Base-by-base conservation (phyloP, 2,329 filamentous ascomycete species). In the Colletotrichum tofieldiae region DNA sequence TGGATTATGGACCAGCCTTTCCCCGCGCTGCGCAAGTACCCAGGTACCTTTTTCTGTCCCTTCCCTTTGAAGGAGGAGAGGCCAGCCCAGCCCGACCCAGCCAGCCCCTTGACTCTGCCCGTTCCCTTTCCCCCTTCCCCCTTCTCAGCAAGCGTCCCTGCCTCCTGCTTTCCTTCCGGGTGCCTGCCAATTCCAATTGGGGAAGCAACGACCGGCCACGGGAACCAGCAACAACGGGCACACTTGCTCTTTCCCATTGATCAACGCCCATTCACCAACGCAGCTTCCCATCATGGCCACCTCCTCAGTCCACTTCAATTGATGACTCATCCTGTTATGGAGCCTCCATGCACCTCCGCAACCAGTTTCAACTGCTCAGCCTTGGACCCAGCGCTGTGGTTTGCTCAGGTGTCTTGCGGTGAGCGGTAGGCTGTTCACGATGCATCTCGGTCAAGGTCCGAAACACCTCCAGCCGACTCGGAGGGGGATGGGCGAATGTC, bases 11-110 rank as follows among this genome's bases (percentile, higher is more conserved):
- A 51, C 59, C 41, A 64, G 65, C 67, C 66, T 72, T 73, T 74
- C 73, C 73, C 73, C 73, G 73, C 73, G 73, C 73, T 71, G 63
- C 9, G 47, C 39, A 71, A 60, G 67, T 66, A 71, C 47, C 43
- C 37, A 37, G 18, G 63, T 66, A 67, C 67, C 39, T 60, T 67
- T 60, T 45, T 54, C 29, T 41, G n/a, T 58, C 35, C 18, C 43
- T 54, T 58, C 45, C 43, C 37, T 54, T 45, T 32, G 61, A 16
- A 41, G 58, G 61, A 59, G 49, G 61, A 56, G 54, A 43, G 26
- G 23, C 54, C 52, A 69, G 66, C 29, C 51, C 60, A 51, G 51
- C 58, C 56, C 49, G 18, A n/a, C 47, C 49, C 61, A 51, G 60
- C 45, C 45, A 47, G 23, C 41, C 37, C 49, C 37, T 43, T 43